These are phyloP conservation scores for Syzygium oleosum DNA, from an alignment of 345 rosid species.

Conservation along the genomic window DNA sequence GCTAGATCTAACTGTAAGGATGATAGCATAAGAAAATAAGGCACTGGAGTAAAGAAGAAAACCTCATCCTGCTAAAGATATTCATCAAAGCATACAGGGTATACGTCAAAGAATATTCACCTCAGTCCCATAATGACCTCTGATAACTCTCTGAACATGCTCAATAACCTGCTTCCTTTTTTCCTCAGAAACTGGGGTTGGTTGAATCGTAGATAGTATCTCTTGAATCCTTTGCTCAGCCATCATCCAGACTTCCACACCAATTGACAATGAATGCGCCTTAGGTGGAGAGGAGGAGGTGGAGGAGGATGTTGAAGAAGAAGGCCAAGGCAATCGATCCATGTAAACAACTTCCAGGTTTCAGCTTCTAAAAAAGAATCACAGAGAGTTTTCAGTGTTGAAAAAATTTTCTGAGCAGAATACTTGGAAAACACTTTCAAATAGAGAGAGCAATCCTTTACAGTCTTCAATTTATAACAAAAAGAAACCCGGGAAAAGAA, in stretches of 20 bases:
- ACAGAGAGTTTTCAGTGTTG: conserved; percentile 3
- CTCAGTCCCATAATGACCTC: conserved; percentile 51
- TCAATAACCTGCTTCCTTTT: conserved; percentile 53
- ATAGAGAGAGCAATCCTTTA: neutral
- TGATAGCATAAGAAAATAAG: neutral
- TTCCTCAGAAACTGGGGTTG: conserved; percentile 51
- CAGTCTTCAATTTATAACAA: neutral
- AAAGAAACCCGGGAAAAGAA: neutral
- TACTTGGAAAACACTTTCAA: neutral
- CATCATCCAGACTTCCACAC: conserved; percentile 51
- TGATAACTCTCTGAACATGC: conserved; percentile 45
- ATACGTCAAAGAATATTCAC: conserved; percentile 24
- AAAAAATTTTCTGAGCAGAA: conserved; percentile 1
- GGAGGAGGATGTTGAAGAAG: conserved; percentile 11
- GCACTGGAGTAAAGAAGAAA: neutral
- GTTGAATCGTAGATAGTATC: conserved; percentile 61
- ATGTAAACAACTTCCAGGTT: conserved; percentile 23
- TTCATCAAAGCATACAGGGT: neutral
- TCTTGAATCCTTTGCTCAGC: conserved; percentile 74
- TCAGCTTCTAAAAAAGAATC: conserved; percentile 12
- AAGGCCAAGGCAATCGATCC: conserved; percentile 44
- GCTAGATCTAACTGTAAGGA: neutral
- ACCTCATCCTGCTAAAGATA: conserved; percentile 1
- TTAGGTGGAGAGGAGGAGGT: conserved; percentile 28
- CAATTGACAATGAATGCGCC: conserved; percentile 29